These are phyloP conservation scores for Talaromyces islandicus DNA, from an alignment of 2,329 filamentous ascomycete genomes.

Conservation along the genomic window DNA sequence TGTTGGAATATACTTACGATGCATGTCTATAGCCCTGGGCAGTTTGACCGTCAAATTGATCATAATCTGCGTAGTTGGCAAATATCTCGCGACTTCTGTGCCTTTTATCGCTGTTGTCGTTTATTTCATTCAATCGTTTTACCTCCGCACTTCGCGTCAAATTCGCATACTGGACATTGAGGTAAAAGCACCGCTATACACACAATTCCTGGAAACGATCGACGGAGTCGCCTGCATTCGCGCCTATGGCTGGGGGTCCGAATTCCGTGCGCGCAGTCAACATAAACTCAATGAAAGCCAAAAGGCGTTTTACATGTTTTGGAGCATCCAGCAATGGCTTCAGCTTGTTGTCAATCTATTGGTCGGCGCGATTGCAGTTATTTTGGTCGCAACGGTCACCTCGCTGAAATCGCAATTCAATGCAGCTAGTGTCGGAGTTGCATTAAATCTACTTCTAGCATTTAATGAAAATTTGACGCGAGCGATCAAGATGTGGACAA, in stretches of 20 bases:
- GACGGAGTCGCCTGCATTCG: slow-evolving; percentile 51
- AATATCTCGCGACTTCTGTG: slow-evolving; percentile 45
- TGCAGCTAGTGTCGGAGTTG: slow-evolving; percentile 47
- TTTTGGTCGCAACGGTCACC: slow-evolving; percentile 46
- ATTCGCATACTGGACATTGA: slow-evolving; percentile 57
- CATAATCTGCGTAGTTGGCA: slow-evolving; percentile 44
- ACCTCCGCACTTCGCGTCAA: slow-evolving; percentile 56
- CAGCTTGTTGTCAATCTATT: slow-evolving; percentile 46
- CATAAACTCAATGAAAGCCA: slow-evolving; percentile 49
- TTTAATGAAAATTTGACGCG: slow-evolving; percentile 48
- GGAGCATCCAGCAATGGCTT: slow-evolving; percentile 54
- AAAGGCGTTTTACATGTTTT: slow-evolving; percentile 52
- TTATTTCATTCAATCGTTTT: slow-evolving; percentile 51
- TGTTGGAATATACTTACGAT: neutral
- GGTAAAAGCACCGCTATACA: slow-evolving; percentile 54
- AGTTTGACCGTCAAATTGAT: slow-evolving; percentile 39
- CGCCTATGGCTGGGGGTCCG: slow-evolving; percentile 47
- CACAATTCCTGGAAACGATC: slow-evolving; percentile 52
- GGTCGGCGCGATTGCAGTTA: slow-evolving; percentile 43
- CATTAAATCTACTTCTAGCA: slow-evolving; percentile 48
- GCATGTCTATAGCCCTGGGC: neutral
- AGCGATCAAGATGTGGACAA: slow-evolving; percentile 49
- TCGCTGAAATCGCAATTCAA: slow-evolving; percentile 36
- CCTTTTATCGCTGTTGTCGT: slow-evolving; percentile 43
- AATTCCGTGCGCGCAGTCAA: slow-evolving; percentile 41